Evolutionary conservation across 305 asterid species (phyloP), one percentile per base, ranked within the genome.

Genomic region (Nicotiana rustica): DNA sequence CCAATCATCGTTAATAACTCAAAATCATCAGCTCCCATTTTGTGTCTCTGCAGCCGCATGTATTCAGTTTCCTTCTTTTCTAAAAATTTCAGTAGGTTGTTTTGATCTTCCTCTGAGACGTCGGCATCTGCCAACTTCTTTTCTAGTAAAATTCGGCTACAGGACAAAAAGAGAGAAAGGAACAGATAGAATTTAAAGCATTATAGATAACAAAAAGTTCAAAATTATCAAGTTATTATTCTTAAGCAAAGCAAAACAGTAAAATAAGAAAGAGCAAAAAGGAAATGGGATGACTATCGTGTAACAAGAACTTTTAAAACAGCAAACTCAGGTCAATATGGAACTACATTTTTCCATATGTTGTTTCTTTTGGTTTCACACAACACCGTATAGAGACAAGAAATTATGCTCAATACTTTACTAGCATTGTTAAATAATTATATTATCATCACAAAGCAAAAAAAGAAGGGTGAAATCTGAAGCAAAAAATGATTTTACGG

Each of bases 61-160:
- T 93, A 96, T 89, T 96, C 99, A 82, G 97, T 96, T 89, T 96
- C 99, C 88, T 92, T 94, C 92, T 93, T 93, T 90, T 96, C 99
- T 71, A 96, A 86, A 84, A 92, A 94, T 83, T 94, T 96, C 75
- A 96, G 79, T 31, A 96, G 91, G 88, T 94, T 96, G 86, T 67
- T 91, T 89, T 96, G 99, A 90, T 96, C 99, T 87, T 96, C 99
- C 90, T 90, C 98, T 21, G 99, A 94, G 70, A 93, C 99, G 84
- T 96, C 99, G 73, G 97, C 99, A 85, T 93, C 99, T 82, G 97
- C 99, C 77, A 96, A 89, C 90, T 94, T 96, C 92, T 86, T 90
- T 87, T 96, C 99, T 84, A 96, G 98, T 85, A 92, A 86, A 80
- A 47, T 85, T 83, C 97, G 94, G 85, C 99, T 96, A 93, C 84